Base-by-base conservation (phyloP, 1,284 basidiomycete genomes). In the Leccinum angustisporum region DNA sequence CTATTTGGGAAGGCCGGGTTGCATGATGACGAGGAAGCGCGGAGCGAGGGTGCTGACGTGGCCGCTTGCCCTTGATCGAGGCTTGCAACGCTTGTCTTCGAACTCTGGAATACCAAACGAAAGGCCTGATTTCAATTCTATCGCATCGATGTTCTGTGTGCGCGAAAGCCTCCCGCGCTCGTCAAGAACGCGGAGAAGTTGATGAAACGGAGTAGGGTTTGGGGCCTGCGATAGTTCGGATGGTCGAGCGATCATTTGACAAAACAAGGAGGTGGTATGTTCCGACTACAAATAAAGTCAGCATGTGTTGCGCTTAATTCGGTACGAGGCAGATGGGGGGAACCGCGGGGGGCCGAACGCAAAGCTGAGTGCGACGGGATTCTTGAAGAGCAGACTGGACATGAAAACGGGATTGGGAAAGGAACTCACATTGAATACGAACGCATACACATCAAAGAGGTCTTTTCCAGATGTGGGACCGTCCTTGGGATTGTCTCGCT, bases 121-220 rank as follows among this genome's bases (percentile, higher is more conserved):
- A 7, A 97, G 82, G 4, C 95, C 95, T 13, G 86, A 90, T 71
- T 94, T 94, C 63, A 81, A 81, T 72, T 97, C 95, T 56, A 98
- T 86, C 14, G 88, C 90, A 72, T 98, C 95, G 64, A 97, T 96
- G 76, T 97, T 96, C 78, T 98, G 95, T 0, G 95, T 97, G 76
- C 95, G 84, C 51, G 95, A 82, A 1, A 98, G 84, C 54, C 86
- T 84, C 2, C 92, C 90, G 54, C 89, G 82, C 60, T 87, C 80
- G 70, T 97, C 93, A 25, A 97, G 84, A 13, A 81, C 72, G 50
- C 88, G 88, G 27, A 98, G 84, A 30, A 92, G 80, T 7, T 80
- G 76, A 71, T 98, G 95, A 68, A 97, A 97, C 1, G 87, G 78
- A 3, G 95, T 96, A 0, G 95, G 95, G 63, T 82, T 70, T 9